These are phyloP conservation scores for Phellopilus nigrolimitatus DNA, from an alignment of 1,284 basidiomycete species.

Conservation along the genomic window DNA sequence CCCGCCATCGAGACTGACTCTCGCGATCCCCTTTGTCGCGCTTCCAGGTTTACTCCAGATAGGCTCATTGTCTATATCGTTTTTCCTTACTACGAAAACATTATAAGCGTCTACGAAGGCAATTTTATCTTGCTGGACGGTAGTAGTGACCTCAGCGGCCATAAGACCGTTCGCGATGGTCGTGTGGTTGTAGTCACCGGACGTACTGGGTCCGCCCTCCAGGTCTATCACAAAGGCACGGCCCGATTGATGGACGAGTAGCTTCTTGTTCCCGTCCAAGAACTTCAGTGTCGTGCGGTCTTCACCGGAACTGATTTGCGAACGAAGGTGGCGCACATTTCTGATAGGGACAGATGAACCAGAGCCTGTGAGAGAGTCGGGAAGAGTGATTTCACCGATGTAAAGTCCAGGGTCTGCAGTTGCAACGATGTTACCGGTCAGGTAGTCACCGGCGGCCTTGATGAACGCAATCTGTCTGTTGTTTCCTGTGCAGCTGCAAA, in stretches of 20 bases:
- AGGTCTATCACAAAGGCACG: constrained; percentile 54
- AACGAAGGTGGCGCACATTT: constrained; percentile 26
- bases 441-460: constrained; percentile 50
- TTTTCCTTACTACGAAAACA: constrained; percentile 42
- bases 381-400: constrained; percentile 52
- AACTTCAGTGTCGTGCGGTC: constrained; percentile 41
- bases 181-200: constrained; percentile 45
- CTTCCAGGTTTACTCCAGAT: constrained; percentile 68
- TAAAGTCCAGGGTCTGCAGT: constrained; percentile 60
- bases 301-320: constrained; percentile 9
- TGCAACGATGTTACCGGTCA: constrained; percentile 61
- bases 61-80: constrained; percentile 36
- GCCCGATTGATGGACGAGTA: constrained; percentile 53
- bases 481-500: constrained; percentile 41
- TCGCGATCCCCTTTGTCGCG: constrained; percentile 51
- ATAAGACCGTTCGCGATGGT: constrained; percentile 49
- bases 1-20: constrained; percentile 65
- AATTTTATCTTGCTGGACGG: constrained; percentile 21
- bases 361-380: constrained; percentile 26
- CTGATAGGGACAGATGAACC: constrained; percentile 24
- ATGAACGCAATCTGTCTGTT: constrained; percentile 57
- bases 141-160: constrained; percentile 50
- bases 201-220: constrained; percentile 38
- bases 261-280: constrained; percentile 42
- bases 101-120: constrained; percentile 66